phyloP scores from a whole-genome alignment of 2,329 filamentous ascomycete genomes.

The Phialophora chinensis region DNA sequence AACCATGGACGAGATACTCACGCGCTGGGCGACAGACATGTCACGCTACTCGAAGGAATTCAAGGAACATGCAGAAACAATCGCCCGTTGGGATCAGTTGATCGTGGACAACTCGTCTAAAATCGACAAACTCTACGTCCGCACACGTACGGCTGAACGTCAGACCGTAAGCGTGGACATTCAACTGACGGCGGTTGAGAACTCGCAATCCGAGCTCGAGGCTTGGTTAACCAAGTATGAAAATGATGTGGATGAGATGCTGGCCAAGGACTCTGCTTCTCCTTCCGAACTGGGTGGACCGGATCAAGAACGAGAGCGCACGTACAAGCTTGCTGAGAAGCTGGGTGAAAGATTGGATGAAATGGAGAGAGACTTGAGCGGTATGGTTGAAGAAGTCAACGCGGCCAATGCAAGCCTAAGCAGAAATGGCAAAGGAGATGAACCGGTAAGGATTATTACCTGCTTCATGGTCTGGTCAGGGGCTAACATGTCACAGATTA shows the following conservation, averaged over 20 bases:
- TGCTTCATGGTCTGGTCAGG: slow-evolving; percentile 28
- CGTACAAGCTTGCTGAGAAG: slow-evolving; percentile 92
- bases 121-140: slow-evolving; percentile 89
- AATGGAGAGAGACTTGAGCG: slow-evolving; percentile 88
- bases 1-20: slow-evolving; percentile 99
- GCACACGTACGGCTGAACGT: slow-evolving; percentile 90
- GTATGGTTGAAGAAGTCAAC: slow-evolving; percentile 99
- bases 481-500: slow-evolving; percentile 64
- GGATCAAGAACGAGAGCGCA: slow-evolving; percentile 93
- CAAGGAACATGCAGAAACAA: slow-evolving; percentile 83
- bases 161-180: slow-evolving; percentile 93
- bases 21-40: slow-evolving; percentile 91
- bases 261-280: slow-evolving; percentile 60
- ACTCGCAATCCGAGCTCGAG: slow-evolving; percentile 88
- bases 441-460: slow-evolving; percentile 69
- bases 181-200: slow-evolving; percentile 85
- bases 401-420: slow-evolving; percentile 84
- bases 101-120: slow-evolving; percentile 94
- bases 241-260: slow-evolving; percentile 85
- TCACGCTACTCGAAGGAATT: slow-evolving; percentile 98
- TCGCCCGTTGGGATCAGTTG: slow-evolving; percentile 88
- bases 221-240: slow-evolving; percentile 91
- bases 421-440: slow-evolving; percentile 86
- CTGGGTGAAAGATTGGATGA: slow-evolving; percentile 88
- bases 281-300: slow-evolving; percentile 80